Base-by-base conservation (phyloP, 2,329 filamentous ascomycete species). In the Trichophyton mentagrophytes region DNA sequence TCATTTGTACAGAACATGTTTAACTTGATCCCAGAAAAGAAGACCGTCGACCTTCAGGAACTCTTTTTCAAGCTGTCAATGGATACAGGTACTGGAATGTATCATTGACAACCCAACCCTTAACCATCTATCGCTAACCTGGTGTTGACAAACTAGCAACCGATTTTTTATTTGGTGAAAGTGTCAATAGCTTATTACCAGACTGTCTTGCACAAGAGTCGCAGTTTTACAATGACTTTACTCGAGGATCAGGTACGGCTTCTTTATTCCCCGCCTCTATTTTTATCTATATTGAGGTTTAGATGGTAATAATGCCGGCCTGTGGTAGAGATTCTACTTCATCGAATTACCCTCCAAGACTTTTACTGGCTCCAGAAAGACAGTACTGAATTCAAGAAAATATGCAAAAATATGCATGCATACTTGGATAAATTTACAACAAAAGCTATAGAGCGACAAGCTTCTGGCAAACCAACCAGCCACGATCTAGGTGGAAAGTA, bases 1-100 rank as follows among this genome's bases (percentile, higher is more conserved):
- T 77, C 79, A 22, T 90, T 96, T 69, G 81, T 91, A 25, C 80
- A 88, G 68, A 81, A 83, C 0, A 78, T 95, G n/a, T 83, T 95
- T 95, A 64, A 79, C 80, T 30, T 81, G 40, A 64, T 83, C 60
- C 79, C 79, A 1, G 80, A 80, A 0, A 77, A 71, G 13, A 61
- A 78, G 5, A 78, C 82, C 8, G 77, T 92, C 33, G 84, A 95
- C 67, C 82, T 92, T 7, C 81, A 84, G 65, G 83, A 90, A 63
- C 77, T 95, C 60, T 87, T 96, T 74, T 95, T 90, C 77, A 81
- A 88, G n/a, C 87, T 86, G 69, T 91, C 90, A 0, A 80, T 96
- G 30, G 91, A 96, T 72, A 64, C 62, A 46, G 61, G 62, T 61
- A 59, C 20, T 17, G 17, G 25, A 25, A 27, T 33, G 15, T 27